Conservation (phyloP, 305 asterid genomes). For the Ajuga reptans region DNA sequence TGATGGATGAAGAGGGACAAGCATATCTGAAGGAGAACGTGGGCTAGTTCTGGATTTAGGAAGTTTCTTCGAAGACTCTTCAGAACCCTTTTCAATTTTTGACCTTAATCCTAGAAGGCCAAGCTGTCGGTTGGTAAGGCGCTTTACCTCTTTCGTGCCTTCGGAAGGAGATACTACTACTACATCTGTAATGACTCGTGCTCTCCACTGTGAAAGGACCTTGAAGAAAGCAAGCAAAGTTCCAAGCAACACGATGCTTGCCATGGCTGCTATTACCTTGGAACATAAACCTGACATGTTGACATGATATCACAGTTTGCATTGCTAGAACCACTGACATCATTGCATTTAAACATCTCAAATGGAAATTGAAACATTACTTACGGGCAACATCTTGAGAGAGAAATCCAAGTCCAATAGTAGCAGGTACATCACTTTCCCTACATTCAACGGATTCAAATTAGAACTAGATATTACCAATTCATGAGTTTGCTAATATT, state of each 20-base stretch:
- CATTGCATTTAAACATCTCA: neutral
- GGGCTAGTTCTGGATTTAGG: slow-evolving; percentile 50
- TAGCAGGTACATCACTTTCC: slow-evolving; percentile 31
- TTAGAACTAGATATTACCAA: neutral
- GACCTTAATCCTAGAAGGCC: slow-evolving; percentile 67
- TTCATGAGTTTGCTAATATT: neutral
- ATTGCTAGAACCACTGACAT: neutral
- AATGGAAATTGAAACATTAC: slow-evolving; percentile 29
- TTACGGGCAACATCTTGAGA: slow-evolving; percentile 52
- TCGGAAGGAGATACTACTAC: slow-evolving; percentile 44
- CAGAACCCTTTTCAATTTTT: slow-evolving; percentile 34
- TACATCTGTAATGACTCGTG: slow-evolving; percentile 33
- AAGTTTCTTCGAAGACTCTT: slow-evolving; percentile 57
- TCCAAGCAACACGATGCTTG: slow-evolving; percentile 44
- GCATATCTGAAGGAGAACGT: slow-evolving; percentile 47
- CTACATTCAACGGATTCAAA: slow-evolving; percentile 30
- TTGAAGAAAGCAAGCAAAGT: slow-evolving; percentile 52
- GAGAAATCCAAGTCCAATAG: slow-evolving; percentile 34
- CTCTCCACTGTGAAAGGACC: slow-evolving; percentile 54
- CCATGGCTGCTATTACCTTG: slow-evolving; percentile 36
- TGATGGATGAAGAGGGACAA: slow-evolving; percentile 78
- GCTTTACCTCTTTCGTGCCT: slow-evolving; percentile 52
- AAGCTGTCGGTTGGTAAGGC: slow-evolving; percentile 63
- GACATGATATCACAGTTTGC: slow-evolving; percentile 12
- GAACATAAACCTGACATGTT: slow-evolving; percentile 43